Evolutionary conservation across 306 rosid genomes (phyloP), one percentile per base, ranked within the genome.

Genomic region (Abrus precatorius): DNA sequence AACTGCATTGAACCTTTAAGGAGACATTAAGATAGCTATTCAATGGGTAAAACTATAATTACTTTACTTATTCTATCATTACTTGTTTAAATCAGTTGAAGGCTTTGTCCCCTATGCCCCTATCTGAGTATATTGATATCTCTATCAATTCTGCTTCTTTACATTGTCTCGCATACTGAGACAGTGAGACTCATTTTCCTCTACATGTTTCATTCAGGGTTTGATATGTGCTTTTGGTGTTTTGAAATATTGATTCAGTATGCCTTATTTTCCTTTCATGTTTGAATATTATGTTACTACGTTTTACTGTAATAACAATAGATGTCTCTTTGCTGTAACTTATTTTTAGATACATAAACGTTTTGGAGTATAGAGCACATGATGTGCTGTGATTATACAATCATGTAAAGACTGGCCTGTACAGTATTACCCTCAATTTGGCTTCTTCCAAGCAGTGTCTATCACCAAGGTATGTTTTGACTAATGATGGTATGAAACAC

Each of bases 1-100:
- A 27, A 33, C n/a, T 54, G 47, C 69, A 45, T 43, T 9, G 74
- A 56, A 14, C 27, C 54, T 65, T 71, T 44, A 9, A 66, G 38
- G 44, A 74, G 69, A 34, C 47, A 32, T 54, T 6, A 61, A 7
- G n/a, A 32, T 11, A 30, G 78, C 27, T 27, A 54, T 72, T 32
- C 20, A 43, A 29, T 64, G 59, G 60, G 60, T 80, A 38, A 80
- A 72, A 66, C 66, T 9, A 12, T 38, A 27, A 32, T 71, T 72
- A 36, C 38, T 71, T 48, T 49, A 47, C 49, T 55, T n/a, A 6
- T 8, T 69, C 40, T 43, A 61, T 6, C 47, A 56, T 45, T 20
- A 3, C 14, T 33, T 28, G 45, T 63, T 61, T 41, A 63, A 62
- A 36, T 59, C 12, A 45, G 13, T 36, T 60, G 27, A 56, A 28